A percentile compares a stretch with the other conserved stretches of the same genome.
Evolutionary conservation across 305 asterid species (phyloP).

Genomic region (Ilex paraguariensis): DNA sequence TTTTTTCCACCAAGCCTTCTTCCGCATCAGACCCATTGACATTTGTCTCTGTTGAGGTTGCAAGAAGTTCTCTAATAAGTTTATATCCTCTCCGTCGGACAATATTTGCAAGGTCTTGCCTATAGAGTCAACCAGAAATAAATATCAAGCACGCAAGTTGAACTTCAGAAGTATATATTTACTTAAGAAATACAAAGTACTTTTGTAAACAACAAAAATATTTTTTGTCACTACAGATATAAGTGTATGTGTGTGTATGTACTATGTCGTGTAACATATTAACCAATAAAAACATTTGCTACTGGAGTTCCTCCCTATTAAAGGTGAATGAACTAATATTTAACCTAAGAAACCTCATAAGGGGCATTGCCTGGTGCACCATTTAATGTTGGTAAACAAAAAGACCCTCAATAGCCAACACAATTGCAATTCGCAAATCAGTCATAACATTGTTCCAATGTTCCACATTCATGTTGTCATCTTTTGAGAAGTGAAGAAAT

Average conservation of each 20-base stretch:
- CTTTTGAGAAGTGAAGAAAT: no score
- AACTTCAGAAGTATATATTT: neutral
- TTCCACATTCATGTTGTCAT: no score
- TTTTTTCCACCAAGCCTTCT: constrained; percentile 26
- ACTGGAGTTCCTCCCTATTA: no score
- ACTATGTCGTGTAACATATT: no score
- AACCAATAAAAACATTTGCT: no score
- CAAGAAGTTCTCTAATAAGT: constrained; percentile 56
- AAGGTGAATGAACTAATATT: no score
- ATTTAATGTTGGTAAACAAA: no score
- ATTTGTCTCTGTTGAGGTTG: constrained; percentile 23
- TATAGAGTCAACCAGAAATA: constrained; percentile 11
- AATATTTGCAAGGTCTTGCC: constrained; percentile 89
- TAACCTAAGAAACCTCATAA: no score
- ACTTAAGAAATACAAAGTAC: neutral
- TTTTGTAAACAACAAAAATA: neutral
- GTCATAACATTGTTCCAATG: no score
- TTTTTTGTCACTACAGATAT: neutral
- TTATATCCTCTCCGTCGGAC: constrained; percentile 95
- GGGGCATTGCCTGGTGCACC: no score
- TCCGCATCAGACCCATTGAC: constrained; percentile 17
- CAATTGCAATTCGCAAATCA: no score
- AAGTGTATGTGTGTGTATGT: neutral
- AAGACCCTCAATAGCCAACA: no score
- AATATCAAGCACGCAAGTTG: neutral